Base-by-base conservation (phyloP, 176 grass and related monocot genomes). In the Otatea glauca region DNA sequence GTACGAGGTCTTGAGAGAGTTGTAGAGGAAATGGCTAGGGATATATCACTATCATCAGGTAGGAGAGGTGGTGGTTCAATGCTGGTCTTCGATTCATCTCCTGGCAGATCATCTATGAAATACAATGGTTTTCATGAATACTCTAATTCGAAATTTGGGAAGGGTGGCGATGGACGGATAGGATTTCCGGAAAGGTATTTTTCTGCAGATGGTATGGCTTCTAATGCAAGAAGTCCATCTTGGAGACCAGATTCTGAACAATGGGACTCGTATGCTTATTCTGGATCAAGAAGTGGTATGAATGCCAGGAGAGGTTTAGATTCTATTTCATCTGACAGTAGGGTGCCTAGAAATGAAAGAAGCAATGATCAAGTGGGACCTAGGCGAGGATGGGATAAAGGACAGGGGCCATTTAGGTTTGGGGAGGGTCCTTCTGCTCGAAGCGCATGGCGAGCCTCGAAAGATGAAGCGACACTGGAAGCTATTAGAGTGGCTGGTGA, bases 341-440 rank as follows among this genome's bases (percentile, higher is more conserved):
- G 90, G 68, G 83, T 72, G 35, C 4, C 85, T 59, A 90, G 90
- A 88, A 90, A 78, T 81, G 90, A 92, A 65, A 65, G 88, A 32
- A 58, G 73, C 49, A 74, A 84, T 84, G 92, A 94, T 80, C 87
- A 90, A 83, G 45, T 73, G 0, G 84, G 85, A 38, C 69, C 81
- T 3, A 90, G 93, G 61, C 82, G 91, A 86, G 91, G 89, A 45
- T 98, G 96, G 93, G 91, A 98, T 35, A 98, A 95, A 79, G 93
- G 96, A 63, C 83, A 82, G 21, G 89, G 89, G 2, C 89, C 91
- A 14, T 92, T 95, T 87, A 88, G 96, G 82, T 90, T 95, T 43
- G 96, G 96, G 53, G 96, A 98, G 77, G 96, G 96, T 53, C 96
- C 96, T 55, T 98, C 96, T 81, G 96, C 96, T 86, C 90, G 96